Percentiles rank a stretch among this genome's conserved stretches.
Conservation (phyloP, 441 rosid genomes). For the Adansonia grandidieri region DNA sequence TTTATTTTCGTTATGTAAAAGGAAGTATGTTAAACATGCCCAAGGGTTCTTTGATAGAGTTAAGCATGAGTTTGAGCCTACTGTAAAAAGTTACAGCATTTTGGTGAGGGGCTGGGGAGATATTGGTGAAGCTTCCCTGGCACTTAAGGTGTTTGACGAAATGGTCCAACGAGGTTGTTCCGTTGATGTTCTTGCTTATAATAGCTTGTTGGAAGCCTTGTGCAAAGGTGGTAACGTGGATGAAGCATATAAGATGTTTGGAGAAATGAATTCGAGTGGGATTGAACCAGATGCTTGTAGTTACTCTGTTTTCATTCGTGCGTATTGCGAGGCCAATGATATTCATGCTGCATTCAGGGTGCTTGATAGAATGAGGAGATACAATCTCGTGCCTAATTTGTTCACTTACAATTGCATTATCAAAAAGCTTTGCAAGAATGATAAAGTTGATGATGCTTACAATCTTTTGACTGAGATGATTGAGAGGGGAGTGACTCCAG, state of each 20-base stretch:
- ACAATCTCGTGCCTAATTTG: slow-evolving; percentile 68
- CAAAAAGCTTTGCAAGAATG: slow-evolving; percentile 71
- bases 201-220: slow-evolving; percentile 71
- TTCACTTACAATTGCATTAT: slow-evolving; percentile 79
- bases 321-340: slow-evolving; percentile 65
- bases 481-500: slow-evolving; percentile 57
- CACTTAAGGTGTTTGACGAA: slow-evolving; percentile 84
- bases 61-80: slow-evolving; percentile 45
- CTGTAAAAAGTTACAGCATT: slow-evolving; percentile 67
- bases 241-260: slow-evolving; percentile 67
- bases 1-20: slow-evolving; percentile 64
- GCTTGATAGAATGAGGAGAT: slow-evolving; percentile 75
- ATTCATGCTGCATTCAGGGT: slow-evolving; percentile 68
- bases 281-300: slow-evolving; percentile 68
- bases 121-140: slow-evolving; percentile 46
- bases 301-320: slow-evolving; percentile 67
- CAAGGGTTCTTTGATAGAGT: slow-evolving; percentile 56
- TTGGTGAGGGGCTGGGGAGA: slow-evolving; percentile 71
- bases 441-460: slow-evolving; percentile 74
- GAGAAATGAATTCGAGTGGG: slow-evolving; percentile 58
- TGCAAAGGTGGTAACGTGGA: slow-evolving; percentile 69
- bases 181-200: slow-evolving; percentile 68
- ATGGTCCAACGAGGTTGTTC: slow-evolving; percentile 49
- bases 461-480: slow-evolving; percentile 70
- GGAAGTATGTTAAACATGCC: slow-evolving; percentile 68